Evolutionary conservation across 83 land plant genomes (phyloP).

Genomic region (Larix sibirica): DNA sequence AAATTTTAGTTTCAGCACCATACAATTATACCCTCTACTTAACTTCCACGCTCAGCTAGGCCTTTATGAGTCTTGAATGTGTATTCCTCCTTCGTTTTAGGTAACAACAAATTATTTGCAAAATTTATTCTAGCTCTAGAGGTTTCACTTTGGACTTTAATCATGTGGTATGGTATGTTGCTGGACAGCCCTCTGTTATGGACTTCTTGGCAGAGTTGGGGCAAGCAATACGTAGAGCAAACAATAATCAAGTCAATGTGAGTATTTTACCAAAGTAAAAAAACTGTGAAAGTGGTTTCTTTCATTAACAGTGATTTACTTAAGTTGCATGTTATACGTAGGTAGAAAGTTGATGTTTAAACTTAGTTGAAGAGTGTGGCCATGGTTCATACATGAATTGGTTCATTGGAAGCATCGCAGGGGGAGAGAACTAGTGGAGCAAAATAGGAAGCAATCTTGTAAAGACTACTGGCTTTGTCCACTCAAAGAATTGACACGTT

Average conservation of each 20-base stretch:
- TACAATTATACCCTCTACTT: not conserved
- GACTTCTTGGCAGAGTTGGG: constrained; percentile 7
- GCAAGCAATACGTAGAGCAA: constrained; percentile 10
- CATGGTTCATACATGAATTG: too few species aligned
- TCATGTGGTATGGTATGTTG: not conserved
- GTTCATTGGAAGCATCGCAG: too few species aligned
- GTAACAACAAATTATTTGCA: constrained; percentile 2
- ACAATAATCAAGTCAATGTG: constrained; percentile 1
- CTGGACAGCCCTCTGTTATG: constrained; percentile 6
- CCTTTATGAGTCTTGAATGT: not conserved
- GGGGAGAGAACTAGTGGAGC: too few species aligned
- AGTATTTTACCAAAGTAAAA: not conserved
- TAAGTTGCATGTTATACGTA: not conserved
- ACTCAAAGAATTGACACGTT: too few species aligned
- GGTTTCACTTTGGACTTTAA: not conserved
- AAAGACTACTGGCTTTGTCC: too few species aligned
- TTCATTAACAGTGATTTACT: not conserved
- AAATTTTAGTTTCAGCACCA: not conserved
- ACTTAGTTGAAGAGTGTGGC: too few species aligned
- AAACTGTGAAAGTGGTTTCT: not conserved
- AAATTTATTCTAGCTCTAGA: not conserved
- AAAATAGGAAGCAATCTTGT: too few species aligned
- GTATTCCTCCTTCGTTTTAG: not conserved
- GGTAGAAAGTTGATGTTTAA: not conserved
- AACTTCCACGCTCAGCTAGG: not conserved